These are phyloP conservation scores for Samsoniella hepiali DNA, from an alignment of 2,329 filamentous ascomycete genomes.

Conservation along the genomic window DNA sequence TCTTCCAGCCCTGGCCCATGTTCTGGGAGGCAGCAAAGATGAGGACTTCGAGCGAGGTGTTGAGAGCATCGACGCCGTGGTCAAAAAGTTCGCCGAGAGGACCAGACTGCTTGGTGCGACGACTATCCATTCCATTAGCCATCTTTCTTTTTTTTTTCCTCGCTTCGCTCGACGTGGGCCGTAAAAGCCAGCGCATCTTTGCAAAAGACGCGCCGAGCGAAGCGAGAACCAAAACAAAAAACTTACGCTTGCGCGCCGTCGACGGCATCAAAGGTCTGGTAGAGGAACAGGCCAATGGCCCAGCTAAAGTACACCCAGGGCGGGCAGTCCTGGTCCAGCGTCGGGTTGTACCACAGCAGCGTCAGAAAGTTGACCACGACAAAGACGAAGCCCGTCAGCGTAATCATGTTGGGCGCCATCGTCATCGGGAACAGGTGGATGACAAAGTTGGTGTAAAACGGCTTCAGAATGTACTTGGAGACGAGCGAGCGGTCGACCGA, in stretches of 20 bases:
- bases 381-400: slow-evolving; percentile 84
- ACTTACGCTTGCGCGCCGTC: slow-evolving; percentile 89
- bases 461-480: slow-evolving; percentile 92
- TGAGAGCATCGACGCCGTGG: slow-evolving; percentile 94
- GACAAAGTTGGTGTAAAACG: slow-evolving; percentile 92
- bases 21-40: slow-evolving; percentile 92
- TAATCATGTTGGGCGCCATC: slow-evolving; percentile 90
- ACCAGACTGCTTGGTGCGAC: slow-evolving; percentile 87
- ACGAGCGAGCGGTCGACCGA: slow-evolving; percentile 85
- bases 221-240: slow-evolving; percentile 2
- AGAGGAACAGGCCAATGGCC: slow-evolving; percentile 85
- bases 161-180: slow-evolving; percentile 12
- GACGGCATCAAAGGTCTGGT: slow-evolving; percentile 97
- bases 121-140: slow-evolving; percentile 42
- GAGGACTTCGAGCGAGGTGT: slow-evolving; percentile 89
- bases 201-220: slow-evolving; percentile 5
- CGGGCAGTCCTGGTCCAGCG: slow-evolving; percentile 88
- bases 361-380: slow-evolving; percentile 87
- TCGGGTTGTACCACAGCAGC: slow-evolving; percentile 93
- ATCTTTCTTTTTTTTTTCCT: background rate
- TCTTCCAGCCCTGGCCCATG: slow-evolving; percentile 88
- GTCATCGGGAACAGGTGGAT: slow-evolving; percentile 93
- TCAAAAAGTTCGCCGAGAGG: slow-evolving; percentile 96
- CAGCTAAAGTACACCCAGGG: slow-evolving; percentile 93
- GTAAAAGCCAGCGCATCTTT: background rate